Base-by-base conservation (phyloP, 306 rosid species). In the Lathyrus sativus region DNA sequence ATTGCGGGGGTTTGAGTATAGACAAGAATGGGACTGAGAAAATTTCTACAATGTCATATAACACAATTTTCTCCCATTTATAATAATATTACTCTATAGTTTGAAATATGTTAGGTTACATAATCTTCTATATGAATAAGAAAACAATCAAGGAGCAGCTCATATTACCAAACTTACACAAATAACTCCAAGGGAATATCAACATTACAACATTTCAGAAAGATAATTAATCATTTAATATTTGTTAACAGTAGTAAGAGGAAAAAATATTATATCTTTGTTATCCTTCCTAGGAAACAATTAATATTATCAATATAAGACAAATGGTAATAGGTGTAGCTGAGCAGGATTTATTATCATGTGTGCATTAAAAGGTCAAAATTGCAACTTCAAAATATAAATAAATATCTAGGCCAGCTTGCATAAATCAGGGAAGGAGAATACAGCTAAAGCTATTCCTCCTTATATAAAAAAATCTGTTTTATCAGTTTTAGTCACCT, bases 111-210 rank as follows among this genome's bases (percentile, higher is more conserved):
- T 41, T 6, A 33, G n/a, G 29, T 62, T 67, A 38, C 62, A 48
- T 54, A 53, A 44, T 77, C 77, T 53, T 77, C 56, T 33, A 51
- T 48, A 62, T 67, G 22, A 62, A 73, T 37, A 68, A 28, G 60
- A 78, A 75, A 72, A 50, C 65, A 76, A 56, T 48, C 65, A 71
- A 63, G 31, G 74, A 71, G 68, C 55, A 61, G 76, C 55, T 80
- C 74, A 75, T 73, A 15, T 22, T 31, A 70, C 68, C 74, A 74
- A 78, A 74, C 63, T 41, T 19, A 64, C 38, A 72, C 57, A 74
- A 80, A 83, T 73, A 75, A 53, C 73, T 70, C 80, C 74, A 78
- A 71, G 81, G 75, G 44, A 58, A 50, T 37, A 65, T 66, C 83
- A 76, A 62, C 66, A 71, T 65, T 35, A 74, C 71, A 59, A 18